Conservation (phyloP, 768 basidiomycete genomes). For the Mycena vitilis region DNA sequence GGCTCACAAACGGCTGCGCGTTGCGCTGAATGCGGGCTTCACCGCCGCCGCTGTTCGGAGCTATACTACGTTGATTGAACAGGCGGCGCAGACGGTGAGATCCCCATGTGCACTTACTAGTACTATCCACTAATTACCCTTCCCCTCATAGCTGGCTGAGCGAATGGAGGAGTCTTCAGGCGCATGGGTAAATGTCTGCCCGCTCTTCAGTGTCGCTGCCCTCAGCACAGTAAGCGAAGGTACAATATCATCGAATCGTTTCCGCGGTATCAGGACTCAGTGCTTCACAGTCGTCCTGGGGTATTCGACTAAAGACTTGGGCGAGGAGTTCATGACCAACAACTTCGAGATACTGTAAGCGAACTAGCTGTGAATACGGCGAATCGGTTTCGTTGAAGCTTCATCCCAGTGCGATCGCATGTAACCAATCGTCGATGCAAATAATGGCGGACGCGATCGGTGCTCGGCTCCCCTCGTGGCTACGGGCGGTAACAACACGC, state of each 20-base stretch:
- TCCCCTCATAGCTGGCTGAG: constrained; percentile 4
- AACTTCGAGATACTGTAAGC: constrained; percentile 7
- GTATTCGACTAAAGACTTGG: constrained; percentile 1
- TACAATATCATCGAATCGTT: background rate
- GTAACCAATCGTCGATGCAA: background rate
- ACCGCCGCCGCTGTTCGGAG: background rate
- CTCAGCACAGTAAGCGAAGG: background rate
- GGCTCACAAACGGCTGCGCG: constrained; percentile 2
- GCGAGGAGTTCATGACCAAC: background rate
- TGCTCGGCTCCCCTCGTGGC: no score
- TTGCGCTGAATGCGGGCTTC: constrained; percentile 6
- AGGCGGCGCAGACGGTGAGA: background rate
- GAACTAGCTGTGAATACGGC: background rate
- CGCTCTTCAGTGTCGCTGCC: background rate
- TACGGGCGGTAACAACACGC: background rate
- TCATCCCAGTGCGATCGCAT: background rate
- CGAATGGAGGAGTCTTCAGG: background rate
- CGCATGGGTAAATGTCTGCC: background rate
- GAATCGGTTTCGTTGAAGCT: background rate
- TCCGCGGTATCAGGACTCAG: background rate
- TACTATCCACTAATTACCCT: background rate
- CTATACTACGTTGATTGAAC: constrained; percentile 2
- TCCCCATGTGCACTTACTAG: background rate
- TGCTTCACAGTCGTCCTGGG: constrained; percentile 1
- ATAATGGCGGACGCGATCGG: no score